Conservation (phyloP, 2,329 filamentous ascomycete genomes). For the Aspergillus fructus region DNA sequence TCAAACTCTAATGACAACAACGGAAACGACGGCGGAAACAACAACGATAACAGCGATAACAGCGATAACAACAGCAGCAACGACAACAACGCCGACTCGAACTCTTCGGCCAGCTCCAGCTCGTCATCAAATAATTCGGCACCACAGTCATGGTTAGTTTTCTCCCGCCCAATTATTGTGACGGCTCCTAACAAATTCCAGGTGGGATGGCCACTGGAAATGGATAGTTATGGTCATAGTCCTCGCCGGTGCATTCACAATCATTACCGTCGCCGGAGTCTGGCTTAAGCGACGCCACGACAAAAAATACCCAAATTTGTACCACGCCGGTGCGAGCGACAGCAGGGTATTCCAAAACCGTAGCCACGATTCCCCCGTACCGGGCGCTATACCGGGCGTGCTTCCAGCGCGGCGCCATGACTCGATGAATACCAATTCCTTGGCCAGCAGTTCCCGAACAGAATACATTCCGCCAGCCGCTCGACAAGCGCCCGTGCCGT, state of each 20-base stretch:
- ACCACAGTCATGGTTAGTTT: slow-evolving; percentile 28
- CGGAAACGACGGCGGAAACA: slow-evolving; percentile 19
- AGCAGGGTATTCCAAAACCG: slow-evolving; percentile 22
- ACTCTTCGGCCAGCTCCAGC: too few relatives aligned
- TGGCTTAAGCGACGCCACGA: slow-evolving; percentile 73
- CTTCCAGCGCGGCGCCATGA: slow-evolving; percentile 15
- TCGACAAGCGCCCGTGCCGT: slow-evolving; percentile 15
- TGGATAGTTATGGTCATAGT: slow-evolving; percentile 83
- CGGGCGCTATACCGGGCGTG: slow-evolving; percentile 14
- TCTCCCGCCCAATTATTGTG: background rate
- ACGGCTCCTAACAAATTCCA: slow-evolving; percentile 7
- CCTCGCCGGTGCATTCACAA: slow-evolving; percentile 66
- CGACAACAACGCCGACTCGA: slow-evolving; percentile 16
- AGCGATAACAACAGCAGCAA: slow-evolving; percentile 18
- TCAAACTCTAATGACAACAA: slow-evolving; percentile 19
- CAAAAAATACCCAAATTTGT: slow-evolving; percentile 51
- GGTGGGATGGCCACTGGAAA: slow-evolving; percentile 61
- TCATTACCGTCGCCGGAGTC: slow-evolving; percentile 66
- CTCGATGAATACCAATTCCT: slow-evolving; percentile 20
- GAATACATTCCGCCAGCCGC: slow-evolving; percentile 17
- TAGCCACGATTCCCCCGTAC: slow-evolving; percentile 16
- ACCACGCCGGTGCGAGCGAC: slow-evolving; percentile 26
- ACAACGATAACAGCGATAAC: slow-evolving; percentile 14
- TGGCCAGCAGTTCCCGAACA: slow-evolving; percentile 31
- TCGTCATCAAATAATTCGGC: background rate